Conservation (phyloP, 169 alveolate genomes). For the Cryptosporidium andersoni region DNA sequence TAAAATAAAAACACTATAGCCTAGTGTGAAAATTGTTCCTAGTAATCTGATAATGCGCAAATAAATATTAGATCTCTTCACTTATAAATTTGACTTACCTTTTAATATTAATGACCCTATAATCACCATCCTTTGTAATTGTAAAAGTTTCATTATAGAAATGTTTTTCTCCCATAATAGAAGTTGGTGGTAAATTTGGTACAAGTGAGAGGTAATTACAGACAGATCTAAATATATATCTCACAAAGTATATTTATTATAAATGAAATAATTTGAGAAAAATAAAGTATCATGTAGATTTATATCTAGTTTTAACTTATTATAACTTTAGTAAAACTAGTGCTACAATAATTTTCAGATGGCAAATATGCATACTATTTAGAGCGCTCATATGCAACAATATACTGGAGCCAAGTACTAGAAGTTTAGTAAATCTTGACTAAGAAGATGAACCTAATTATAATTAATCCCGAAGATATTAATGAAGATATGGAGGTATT, state of each 20-base stretch:
- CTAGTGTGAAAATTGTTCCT: conserved; percentile 14
- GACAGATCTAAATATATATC: neutral
- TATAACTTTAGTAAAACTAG: neutral
- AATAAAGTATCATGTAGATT: neutral
- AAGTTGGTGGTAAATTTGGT: too few species aligned
- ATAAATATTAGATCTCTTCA: neutral
- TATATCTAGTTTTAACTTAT: neutral
- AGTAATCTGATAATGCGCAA: neutral
- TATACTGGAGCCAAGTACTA: conserved; percentile 1
- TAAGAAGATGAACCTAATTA: conserved; percentile 34
- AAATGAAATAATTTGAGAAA: neutral
- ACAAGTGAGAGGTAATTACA: neutral
- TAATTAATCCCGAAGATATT: conserved; percentile 31
- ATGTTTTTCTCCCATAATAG: neutral
- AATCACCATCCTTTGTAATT: conserved; percentile 12
- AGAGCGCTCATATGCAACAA: neutral
- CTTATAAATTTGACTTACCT: conserved; percentile 2
- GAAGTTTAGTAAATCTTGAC: neutral
- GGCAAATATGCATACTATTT: neutral
- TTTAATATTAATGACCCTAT: conserved; percentile 4
- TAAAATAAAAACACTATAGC: conserved; percentile 35
- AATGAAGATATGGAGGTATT: conserved; percentile 37
- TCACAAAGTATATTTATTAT: too few species aligned
- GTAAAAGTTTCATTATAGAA: conserved; percentile 13
- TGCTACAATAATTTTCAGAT: neutral